phyloP scores from a whole-genome alignment of 192 early-diverging fungal genomes.

The Coemansia sp. region DNA sequence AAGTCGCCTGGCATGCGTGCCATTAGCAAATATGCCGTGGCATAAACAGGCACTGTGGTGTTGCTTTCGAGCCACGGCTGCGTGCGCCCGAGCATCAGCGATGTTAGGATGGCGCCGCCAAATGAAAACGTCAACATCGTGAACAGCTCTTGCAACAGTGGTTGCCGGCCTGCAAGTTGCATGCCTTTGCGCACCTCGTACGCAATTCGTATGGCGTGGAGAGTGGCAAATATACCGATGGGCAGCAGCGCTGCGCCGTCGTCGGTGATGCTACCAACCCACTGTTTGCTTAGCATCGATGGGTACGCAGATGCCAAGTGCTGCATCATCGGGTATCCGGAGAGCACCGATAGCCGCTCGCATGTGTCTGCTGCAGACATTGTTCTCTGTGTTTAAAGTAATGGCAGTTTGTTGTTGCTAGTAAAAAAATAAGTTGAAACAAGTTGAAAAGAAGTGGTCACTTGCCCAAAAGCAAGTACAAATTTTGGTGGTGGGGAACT shows the following conservation, averaged over 20 bases:
- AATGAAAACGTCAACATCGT: slow-evolving; percentile 55
- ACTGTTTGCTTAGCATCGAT: slow-evolving; percentile 25
- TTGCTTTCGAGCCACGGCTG: slow-evolving; percentile 54
- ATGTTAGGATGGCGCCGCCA: slow-evolving; percentile 53
- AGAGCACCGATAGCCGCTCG: slow-evolving; percentile 3
- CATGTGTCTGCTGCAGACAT: neutral
- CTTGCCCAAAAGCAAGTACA: neutral
- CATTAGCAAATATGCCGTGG: slow-evolving; percentile 40
- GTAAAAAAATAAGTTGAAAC: neutral
- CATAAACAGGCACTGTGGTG: slow-evolving; percentile 45
- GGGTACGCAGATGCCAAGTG: slow-evolving; percentile 34
- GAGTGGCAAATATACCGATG: slow-evolving; percentile 52
- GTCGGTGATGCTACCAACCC: slow-evolving; percentile 13
- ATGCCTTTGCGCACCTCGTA: slow-evolving; percentile 56
- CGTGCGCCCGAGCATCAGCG: slow-evolving; percentile 45
- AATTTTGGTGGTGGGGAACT: neutral
- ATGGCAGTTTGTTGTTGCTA: neutral
- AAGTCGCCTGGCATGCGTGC: slow-evolving; percentile 41
- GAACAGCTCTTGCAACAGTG: slow-evolving; percentile 46
- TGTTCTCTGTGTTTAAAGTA: no score
- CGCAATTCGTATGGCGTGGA: slow-evolving; percentile 52
- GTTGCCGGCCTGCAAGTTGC: slow-evolving; percentile 35
- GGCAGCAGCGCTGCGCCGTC: slow-evolving; percentile 31
- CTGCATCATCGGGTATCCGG: slow-evolving; percentile 24
- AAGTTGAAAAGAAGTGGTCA: neutral